These are phyloP conservation scores for Colletotrichum sansevieriae DNA, from an alignment of 2,329 filamentous ascomycete genomes.

Conservation along the genomic window DNA sequence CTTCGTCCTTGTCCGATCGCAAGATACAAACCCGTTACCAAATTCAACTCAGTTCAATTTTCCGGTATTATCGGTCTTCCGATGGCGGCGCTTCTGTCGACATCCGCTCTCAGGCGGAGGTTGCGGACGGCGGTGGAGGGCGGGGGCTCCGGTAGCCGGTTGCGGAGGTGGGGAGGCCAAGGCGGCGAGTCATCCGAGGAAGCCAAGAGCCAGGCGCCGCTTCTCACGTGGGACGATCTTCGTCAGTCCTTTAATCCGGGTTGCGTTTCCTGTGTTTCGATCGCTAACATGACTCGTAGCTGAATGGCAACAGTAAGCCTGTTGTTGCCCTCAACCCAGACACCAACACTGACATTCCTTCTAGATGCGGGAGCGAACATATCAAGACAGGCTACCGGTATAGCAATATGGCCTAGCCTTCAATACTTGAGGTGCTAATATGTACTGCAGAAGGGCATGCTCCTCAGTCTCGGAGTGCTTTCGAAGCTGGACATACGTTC, in stretches of 20 bases:
- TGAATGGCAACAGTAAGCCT: slow-evolving; percentile 36
- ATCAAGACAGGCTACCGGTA: slow-evolving; percentile 34
- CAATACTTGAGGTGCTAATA: neutral
- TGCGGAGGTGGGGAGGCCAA: slow-evolving; percentile 2
- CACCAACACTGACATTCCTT: neutral
- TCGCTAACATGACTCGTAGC: neutral
- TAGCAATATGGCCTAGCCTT: neutral
- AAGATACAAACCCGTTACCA: neutral
- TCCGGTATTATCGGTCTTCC: no score
- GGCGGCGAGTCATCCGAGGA: neutral
- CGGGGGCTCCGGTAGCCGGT: slow-evolving; percentile 6
- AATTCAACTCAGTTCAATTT: no score
- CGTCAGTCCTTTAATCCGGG: slow-evolving; percentile 8
- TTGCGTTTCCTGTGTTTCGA: no score
- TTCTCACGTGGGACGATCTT: slow-evolving; percentile 29
- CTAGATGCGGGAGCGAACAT: slow-evolving; percentile 35
- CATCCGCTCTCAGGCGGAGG: slow-evolving; percentile 21
- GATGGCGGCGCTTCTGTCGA: slow-evolving; percentile 26
- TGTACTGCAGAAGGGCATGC: slow-evolving; percentile 2
- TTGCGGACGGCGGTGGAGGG: slow-evolving; percentile 17
- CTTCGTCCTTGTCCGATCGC: neutral
- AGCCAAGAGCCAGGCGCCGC: no score
- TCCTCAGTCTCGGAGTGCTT: slow-evolving; percentile 13
- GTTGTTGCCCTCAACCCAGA: no score
- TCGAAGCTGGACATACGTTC: slow-evolving; percentile 28